phyloP scores from a whole-genome alignment of 164 flowering plant genomes.

The Stephania japonica region DNA sequence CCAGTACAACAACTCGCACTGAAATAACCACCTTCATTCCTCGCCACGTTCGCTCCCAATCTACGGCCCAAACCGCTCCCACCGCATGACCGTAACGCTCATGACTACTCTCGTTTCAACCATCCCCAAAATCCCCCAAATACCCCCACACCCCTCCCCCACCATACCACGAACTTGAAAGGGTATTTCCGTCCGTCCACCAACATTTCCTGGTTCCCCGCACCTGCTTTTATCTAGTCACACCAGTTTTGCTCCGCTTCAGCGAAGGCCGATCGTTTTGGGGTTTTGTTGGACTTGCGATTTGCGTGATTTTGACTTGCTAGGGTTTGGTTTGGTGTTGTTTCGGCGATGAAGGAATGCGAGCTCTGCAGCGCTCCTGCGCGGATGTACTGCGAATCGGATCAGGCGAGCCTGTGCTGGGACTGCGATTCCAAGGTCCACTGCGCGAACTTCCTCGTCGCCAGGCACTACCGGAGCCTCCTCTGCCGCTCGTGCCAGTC shows the following conservation, averaged over 20 bases:
- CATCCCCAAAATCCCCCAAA: neutral
- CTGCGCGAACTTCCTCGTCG: conserved; percentile 71
- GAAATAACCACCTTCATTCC: neutral
- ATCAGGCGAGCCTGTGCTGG: conserved; percentile 72
- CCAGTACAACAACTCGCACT: neutral
- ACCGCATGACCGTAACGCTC: neutral
- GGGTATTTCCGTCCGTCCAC: neutral
- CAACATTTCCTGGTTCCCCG: neutral
- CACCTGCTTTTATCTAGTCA: neutral
- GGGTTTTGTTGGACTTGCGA: too few species aligned
- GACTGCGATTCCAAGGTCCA: conserved; percentile 73
- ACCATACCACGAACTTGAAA: neutral
- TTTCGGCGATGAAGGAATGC: conserved; percentile 38
- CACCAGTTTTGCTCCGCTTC: neutral
- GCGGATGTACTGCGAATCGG: conserved; percentile 68
- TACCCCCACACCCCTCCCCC: neutral
- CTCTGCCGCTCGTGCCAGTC: conserved; percentile 56
- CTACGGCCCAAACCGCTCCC: neutral
- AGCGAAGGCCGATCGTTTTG: conserved; percentile 6
- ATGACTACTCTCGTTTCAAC: neutral
- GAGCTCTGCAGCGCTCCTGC: conserved; percentile 52
- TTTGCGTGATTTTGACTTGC: neutral
- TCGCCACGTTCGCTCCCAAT: neutral
- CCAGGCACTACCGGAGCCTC: conserved; percentile 47
- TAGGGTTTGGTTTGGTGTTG: neutral